phyloP scores from a whole-genome alignment of 129 eudicot genomes.

The Smallanthus sonchifolius region DNA sequence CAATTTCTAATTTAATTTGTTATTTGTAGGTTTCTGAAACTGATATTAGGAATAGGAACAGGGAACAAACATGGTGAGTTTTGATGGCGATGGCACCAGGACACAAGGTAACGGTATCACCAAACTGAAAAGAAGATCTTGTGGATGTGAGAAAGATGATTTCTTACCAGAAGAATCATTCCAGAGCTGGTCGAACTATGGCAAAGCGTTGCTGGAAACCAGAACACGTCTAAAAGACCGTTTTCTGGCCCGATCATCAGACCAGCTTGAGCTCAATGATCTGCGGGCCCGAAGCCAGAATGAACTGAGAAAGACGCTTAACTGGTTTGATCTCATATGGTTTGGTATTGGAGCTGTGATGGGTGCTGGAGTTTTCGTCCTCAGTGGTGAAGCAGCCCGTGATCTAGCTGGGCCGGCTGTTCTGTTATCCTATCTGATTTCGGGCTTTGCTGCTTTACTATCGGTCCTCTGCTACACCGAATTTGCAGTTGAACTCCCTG shows the following conservation, averaged over 20 bases:
- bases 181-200: conserved; percentile 61
- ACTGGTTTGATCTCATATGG: conserved; percentile 81
- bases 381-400: conserved; percentile 66
- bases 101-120: conserved; percentile 26
- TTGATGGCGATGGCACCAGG: conserved; percentile 14
- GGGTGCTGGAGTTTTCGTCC: conserved; percentile 87
- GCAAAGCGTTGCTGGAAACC: conserved; percentile 43
- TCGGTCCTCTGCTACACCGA: conserved; percentile 81
- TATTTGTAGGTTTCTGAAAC: not conserved
- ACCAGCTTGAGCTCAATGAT: conserved; percentile 45
- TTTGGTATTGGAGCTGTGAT: conserved; percentile 72
- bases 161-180: conserved; percentile 79
- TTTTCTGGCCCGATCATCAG: conserved; percentile 52
- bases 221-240: conserved; percentile 55
- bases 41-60: conserved; percentile 23
- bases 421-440: conserved; percentile 50
- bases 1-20: not conserved
- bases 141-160: conserved; percentile 55
- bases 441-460: conserved; percentile 71
- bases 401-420: conserved; percentile 68
- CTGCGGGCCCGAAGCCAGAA: conserved; percentile 51
- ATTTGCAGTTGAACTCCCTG: conserved; percentile 77
- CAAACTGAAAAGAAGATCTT: conserved; percentile 28
- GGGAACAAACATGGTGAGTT: conserved; percentile 29
- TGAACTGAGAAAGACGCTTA: conserved; percentile 52